These are phyloP conservation scores for Aureobasidium sp. DNA, from an alignment of 2,329 filamentous ascomycete species.

Conservation along the genomic window DNA sequence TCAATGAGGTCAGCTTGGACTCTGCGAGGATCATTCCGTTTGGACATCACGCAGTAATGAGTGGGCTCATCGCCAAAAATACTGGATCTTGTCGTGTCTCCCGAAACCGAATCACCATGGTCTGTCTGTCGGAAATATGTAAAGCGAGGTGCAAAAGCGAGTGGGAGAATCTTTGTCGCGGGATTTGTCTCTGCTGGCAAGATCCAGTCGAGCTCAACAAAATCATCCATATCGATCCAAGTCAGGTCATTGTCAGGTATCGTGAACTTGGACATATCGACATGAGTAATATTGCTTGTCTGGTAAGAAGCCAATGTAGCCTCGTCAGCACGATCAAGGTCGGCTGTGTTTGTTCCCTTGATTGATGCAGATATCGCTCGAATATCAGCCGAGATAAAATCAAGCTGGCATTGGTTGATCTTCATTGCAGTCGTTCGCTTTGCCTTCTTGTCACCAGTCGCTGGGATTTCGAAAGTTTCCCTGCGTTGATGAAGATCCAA, in stretches of 20 bases:
- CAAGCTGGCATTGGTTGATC: conserved; percentile 88
- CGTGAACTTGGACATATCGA: conserved; percentile 75
- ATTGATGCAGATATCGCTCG: conserved; percentile 90
- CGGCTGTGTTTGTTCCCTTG: conserved; percentile 68
- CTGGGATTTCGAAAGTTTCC: conserved; percentile 80
- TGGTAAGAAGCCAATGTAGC: conserved; percentile 51
- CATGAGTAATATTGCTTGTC: conserved; percentile 29
- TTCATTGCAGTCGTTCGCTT: conserved; percentile 87
- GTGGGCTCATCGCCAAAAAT: conserved; percentile 90
- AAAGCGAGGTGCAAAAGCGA: conserved; percentile 87
- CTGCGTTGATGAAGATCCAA: conserved; percentile 90
- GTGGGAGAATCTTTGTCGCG: conserved; percentile 85
- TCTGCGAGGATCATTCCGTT: conserved; percentile 64
- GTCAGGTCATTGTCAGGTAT: conserved; percentile 93
- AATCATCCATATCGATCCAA: conserved; percentile 99
- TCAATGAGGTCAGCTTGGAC: conserved; percentile 84
- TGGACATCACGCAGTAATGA: conserved; percentile 89
- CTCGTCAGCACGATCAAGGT: conserved; percentile 61
- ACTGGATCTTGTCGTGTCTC: conserved; percentile 76
- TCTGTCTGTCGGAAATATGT: conserved; percentile 98
- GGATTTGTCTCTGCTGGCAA: conserved; percentile 83
- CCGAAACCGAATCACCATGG: conserved; percentile 69
- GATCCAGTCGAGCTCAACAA: conserved; percentile 96
- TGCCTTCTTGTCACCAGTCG: conserved; percentile 58
- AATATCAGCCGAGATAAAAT: conserved; percentile 85